phyloP scores from a whole-genome alignment of 805 yeast genomes.

The Pichia thaimueangensis region DNA sequence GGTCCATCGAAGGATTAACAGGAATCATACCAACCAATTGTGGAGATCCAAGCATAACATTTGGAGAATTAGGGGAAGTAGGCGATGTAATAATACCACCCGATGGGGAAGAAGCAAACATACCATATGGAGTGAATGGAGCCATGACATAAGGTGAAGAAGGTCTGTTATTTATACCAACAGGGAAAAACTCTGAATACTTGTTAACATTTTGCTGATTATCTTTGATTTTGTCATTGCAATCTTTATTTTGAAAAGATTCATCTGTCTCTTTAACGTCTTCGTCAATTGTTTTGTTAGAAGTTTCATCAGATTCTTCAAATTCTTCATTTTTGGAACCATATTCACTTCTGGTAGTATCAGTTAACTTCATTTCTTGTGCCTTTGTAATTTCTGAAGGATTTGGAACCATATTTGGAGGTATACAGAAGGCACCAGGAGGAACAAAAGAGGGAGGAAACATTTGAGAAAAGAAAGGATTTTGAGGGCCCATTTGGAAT shows the following conservation, averaged over 20 bases:
- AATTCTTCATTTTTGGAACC: constrained; percentile 6
- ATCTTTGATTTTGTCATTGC: not conserved
- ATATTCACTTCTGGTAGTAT: constrained; percentile 9
- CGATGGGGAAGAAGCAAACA: constrained; percentile 15
- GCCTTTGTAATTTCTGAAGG: not conserved
- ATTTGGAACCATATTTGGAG: constrained; percentile 2
- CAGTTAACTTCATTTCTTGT: constrained; percentile 6
- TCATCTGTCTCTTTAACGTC: not conserved
- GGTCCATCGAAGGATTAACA: not conserved
- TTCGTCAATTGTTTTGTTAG: not conserved
- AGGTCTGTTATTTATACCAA: constrained; percentile 23
- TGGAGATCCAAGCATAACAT: constrained; percentile 9
- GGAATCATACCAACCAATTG: constrained; percentile 13
- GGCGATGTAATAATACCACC: constrained; percentile 13
- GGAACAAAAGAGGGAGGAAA: constrained; percentile 29
- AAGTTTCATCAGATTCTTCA: not conserved
- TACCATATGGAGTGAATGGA: constrained; percentile 43
- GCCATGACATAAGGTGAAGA: constrained; percentile 41
- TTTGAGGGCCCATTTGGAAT: constrained; percentile 28
- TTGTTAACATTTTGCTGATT: not conserved
- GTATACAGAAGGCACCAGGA: constrained; percentile 8
- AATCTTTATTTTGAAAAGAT: not conserved
- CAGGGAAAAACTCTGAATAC: constrained; percentile 16
- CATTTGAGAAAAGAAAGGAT: constrained; percentile 30
- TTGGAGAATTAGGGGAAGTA: constrained; percentile 21